Evolutionary conservation across 208 protist species (phyloP), one percentile per base, ranked within the genome.

Genomic region (Tetramitus jugosus): DNA sequence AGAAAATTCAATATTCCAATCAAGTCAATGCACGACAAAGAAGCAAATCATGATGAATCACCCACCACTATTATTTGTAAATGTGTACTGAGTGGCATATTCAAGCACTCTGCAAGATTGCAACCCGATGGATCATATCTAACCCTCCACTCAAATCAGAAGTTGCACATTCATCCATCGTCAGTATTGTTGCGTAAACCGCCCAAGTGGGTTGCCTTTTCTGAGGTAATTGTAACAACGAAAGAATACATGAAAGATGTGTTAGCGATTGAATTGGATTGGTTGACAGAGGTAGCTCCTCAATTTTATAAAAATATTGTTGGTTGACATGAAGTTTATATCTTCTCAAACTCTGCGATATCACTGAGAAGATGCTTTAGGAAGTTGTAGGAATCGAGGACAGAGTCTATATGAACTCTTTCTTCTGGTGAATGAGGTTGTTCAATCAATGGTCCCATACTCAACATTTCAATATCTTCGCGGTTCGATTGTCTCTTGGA

Each of bases 151-250:
- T 29, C 33, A 3, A 43, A 60, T 31, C 14, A 61, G n/a, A 60
- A 17, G 6, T 23, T 61, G 2, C 17, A 39, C 69, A 76, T 76
- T 43, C 69, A 76, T 42, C 69, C 69, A 0, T 45, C n/a, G 2
- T 43, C 33, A 17, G n/a, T 56, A 33, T 46, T 60, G 1, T 76
- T 76, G 14, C 56, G 60, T 43, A 60, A 56, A 39, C 20, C 94
- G 79, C 95, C 96, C 10, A 94, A 97, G 74, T 99, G 97, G 81
- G 89, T 99, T 49, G 85, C 99, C 17, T 99, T 99, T 88, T 93
- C 98, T 78, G 97, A 99, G 77, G 87, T 99, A 0, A 85, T 99
- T 0, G 84, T 95, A 60, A 97, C 95, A 17, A 89, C 87, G 6
- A 97, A 96, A 84, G 94, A 98, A 85, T 99, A 98, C 85, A 94